phyloP scores from a whole-genome alignment of 805 yeast species.

The Ogataea paradorogensis region DNA sequence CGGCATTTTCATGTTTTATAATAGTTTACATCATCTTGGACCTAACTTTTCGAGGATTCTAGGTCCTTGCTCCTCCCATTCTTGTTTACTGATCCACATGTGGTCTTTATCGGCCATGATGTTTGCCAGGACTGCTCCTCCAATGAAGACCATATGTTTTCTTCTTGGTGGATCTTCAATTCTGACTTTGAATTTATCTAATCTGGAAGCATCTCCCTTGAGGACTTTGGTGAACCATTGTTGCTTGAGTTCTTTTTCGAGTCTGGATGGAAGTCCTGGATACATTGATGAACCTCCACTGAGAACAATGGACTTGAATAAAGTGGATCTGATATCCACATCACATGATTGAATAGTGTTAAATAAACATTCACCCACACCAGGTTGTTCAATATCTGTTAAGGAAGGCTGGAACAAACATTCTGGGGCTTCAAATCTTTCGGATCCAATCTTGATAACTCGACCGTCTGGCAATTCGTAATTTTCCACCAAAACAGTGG shows the following conservation, averaged over 20 bases:
- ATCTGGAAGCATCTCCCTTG: constrained; percentile 79
- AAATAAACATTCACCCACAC: constrained; percentile 89
- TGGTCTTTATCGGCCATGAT: constrained; percentile 98
- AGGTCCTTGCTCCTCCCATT: constrained; percentile 97
- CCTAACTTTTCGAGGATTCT: constrained; percentile 84
- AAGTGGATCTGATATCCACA: constrained; percentile 83
- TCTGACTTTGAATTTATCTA: constrained; percentile 89
- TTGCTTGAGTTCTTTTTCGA: constrained; percentile 95
- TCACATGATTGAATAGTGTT: constrained; percentile 94
- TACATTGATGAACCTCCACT: constrained; percentile 99
- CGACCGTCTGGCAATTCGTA: constrained; percentile 98
- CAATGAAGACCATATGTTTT: constrained; percentile 97
- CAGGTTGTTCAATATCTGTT: constrained; percentile 95
- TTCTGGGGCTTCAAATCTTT: constrained; percentile 95
- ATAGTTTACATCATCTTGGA: constrained; percentile 56
- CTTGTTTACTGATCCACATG: constrained; percentile 95
- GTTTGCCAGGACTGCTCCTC: constrained; percentile 97
- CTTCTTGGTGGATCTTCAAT: constrained; percentile 99
- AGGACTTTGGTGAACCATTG: constrained; percentile 90
- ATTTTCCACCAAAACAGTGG: constrained; percentile 89
- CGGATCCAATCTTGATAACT: constrained; percentile 88
- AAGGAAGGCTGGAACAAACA: constrained; percentile 94
- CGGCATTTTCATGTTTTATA: constrained; percentile 2
- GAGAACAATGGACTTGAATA: constrained; percentile 87
- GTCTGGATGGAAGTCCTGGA: constrained; percentile 93